Evolutionary conservation across 495 filamentous ascomycete genomes (phyloP), one percentile per base, ranked within the genome.

Genomic region (Penicillium pulvis): DNA sequence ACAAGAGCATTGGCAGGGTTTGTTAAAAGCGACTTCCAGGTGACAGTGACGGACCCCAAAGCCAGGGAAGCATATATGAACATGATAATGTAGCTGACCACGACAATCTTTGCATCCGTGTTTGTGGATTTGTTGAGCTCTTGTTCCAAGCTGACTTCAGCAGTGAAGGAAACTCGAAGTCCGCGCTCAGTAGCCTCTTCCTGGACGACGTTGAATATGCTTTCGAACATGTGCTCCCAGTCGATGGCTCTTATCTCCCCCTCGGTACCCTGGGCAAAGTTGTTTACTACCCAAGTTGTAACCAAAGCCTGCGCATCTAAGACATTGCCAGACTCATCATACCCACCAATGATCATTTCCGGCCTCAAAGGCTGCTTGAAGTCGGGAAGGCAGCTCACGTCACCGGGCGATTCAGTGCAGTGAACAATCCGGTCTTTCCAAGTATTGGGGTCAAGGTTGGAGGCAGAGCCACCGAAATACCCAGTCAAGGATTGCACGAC

Each of bases 81-180:
- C 94, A 98, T 98, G 73, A 97, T 89, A 59, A 98, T 83, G 75
- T 98, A 98, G 78, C 93, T 97, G 73, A 98, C 89, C 43, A 95
- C 88, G 14, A 98, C 86, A 61, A 98, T 98, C 72, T 93, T 97
- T 19, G 93, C 94, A 72, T 98, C 94, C 3, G 94, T 97, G 71
- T 98, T 98, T 36, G 91, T 96, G 11, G 89, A 93, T 72, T 98
- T 96, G 75, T 97, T 98, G 47, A 87, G 79, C 66, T 98, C 94
- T 68, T 96, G 81, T 66, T 98, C 93, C 31, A 98, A 71, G 67
- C 91, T 95, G 63, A 92, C 88, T 74, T 98, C 94, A 9, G 95
- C 94, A 20, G 87, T 95, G 78, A 97, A 98, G 8, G 91, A 96
- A 44, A 98, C 80, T 42, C 95, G 82, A 10, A 98, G 81, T 2